These are phyloP conservation scores for Sphagnum contortum DNA, from an alignment of 225 moss, liverwort and hornwort genomes.

Conservation along the genomic window DNA sequence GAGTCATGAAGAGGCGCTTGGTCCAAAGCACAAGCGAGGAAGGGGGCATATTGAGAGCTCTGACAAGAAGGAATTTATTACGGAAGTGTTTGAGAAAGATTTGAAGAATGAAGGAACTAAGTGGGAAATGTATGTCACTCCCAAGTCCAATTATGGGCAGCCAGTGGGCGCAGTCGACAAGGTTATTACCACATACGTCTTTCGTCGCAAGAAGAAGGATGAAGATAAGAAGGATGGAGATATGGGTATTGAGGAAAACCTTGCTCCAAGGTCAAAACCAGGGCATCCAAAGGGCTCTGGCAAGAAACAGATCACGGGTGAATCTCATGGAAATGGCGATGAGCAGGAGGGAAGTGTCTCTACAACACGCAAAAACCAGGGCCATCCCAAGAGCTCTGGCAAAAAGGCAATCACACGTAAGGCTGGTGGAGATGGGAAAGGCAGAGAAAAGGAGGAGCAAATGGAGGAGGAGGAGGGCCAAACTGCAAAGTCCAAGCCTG, in stretches of 20 bases:
- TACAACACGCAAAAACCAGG: too few relatives aligned
- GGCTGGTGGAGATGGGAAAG: too few relatives aligned
- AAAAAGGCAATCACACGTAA: too few relatives aligned
- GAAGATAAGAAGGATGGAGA: conserved; percentile 1
- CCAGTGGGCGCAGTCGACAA: conserved; percentile 10
- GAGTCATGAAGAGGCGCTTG: too few relatives aligned
- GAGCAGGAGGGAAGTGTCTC: too few relatives aligned
- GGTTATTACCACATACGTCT: conserved; percentile 6
- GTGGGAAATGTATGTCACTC: conserved; percentile 5
- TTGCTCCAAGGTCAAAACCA: conserved; percentile 14
- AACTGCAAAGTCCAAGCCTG: too few relatives aligned
- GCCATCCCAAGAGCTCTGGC: too few relatives aligned
- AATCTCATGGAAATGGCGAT: too few relatives aligned
- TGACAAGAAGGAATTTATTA: conserved; percentile 4
- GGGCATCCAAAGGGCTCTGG: background rate
- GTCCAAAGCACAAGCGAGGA: conserved; percentile 23
- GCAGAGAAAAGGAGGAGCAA: too few relatives aligned
- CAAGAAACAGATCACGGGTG: too few relatives aligned
- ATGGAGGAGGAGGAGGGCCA: too few relatives aligned
- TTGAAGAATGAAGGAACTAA: background rate
- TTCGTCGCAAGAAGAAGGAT: background rate
- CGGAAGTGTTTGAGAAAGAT: too few relatives aligned
- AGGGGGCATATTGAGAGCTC: conserved; percentile 18
- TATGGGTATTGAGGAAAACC: conserved; percentile 16
- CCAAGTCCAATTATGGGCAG: conserved; percentile 6